Evolutionary conservation across 2,329 filamentous ascomycete genomes (phyloP), one percentile per base, ranked within the genome.

Genomic region (Aspergillus floridensis): DNA sequence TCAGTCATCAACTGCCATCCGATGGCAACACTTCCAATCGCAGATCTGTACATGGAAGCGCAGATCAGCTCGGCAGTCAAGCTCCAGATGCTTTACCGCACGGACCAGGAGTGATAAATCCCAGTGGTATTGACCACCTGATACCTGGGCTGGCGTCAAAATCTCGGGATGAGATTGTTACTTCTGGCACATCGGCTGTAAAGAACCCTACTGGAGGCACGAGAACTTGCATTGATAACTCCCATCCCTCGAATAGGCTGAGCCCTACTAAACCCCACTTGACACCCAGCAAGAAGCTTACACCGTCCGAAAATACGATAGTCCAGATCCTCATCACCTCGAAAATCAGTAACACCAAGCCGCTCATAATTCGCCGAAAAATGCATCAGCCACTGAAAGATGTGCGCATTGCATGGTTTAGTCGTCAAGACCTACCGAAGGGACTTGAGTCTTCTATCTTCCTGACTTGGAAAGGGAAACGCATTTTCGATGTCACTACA

Each of bases 391-490:
- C 83, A 2, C 78, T 97, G 5, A 83, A 84, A 61, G 79, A 89
- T 58, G 85, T 93, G 5, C 84, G 88, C 47, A 72, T 85, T 41
- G 85, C 84, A 12, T 97, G 92, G 90, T 85, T 89, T 66, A 76
- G 79, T 12, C 81, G 82, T 56, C 88, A 93, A 69, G 73, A 72
- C 1, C 82, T 86, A 50, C 74, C 78, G 1, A 74, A 78, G 2
- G 78, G 82, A 2, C 72, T 81, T 24, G 75, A 81, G 2, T 76
- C 82, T 4, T 77, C 80, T 0, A 78, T 96, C 19, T 89, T 95
- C 67, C 82, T 98, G 57, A 95, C 91, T 0, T 96, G 91, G 88
- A 88, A 87, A 63, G 83, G 85, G 26, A 85, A 85, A 59, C 85
- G 86, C 60, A 76, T 96, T 3, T 96, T 89, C 71, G 86, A 90